Conservation (phyloP, 441 rosid species). For the Jatropha podagrica region DNA sequence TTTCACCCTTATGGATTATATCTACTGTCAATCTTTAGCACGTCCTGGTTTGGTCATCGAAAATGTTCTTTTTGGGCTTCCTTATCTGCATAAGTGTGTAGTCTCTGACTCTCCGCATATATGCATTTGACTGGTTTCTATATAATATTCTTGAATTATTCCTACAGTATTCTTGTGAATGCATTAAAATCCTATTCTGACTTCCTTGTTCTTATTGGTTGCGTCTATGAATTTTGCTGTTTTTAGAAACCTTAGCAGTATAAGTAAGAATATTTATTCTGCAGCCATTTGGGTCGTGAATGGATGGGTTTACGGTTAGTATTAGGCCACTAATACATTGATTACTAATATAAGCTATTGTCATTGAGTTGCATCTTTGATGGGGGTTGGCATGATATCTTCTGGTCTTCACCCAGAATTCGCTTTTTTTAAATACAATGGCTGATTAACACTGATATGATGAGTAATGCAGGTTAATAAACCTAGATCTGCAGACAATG, state of each 20-base stretch:
- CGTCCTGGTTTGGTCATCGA: neutral
- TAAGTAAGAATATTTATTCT: neutral
- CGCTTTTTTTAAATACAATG: neutral
- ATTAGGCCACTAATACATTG: neutral
- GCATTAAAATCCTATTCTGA: neutral
- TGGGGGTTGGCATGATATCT: neutral
- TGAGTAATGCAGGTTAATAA: slow-evolving; percentile 42
- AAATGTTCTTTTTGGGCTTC: neutral
- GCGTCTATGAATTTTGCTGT: neutral
- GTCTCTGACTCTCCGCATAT: neutral
- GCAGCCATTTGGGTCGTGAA: neutral
- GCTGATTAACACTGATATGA: slow-evolving; percentile 15
- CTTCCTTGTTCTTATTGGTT: neutral
- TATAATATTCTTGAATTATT: neutral
- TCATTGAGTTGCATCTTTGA: neutral
- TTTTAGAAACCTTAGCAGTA: neutral
- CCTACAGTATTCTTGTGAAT: neutral
- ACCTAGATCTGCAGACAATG: slow-evolving; percentile 30
- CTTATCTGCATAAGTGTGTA: neutral
- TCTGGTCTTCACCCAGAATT: neutral
- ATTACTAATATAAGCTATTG: neutral
- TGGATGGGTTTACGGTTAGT: neutral
- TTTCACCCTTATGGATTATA: neutral
- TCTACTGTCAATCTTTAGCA: neutral
- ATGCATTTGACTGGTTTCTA: neutral